phyloP scores from a whole-genome alignment of 352 stramenopile species.

The Blastocystis sp. region DNA sequence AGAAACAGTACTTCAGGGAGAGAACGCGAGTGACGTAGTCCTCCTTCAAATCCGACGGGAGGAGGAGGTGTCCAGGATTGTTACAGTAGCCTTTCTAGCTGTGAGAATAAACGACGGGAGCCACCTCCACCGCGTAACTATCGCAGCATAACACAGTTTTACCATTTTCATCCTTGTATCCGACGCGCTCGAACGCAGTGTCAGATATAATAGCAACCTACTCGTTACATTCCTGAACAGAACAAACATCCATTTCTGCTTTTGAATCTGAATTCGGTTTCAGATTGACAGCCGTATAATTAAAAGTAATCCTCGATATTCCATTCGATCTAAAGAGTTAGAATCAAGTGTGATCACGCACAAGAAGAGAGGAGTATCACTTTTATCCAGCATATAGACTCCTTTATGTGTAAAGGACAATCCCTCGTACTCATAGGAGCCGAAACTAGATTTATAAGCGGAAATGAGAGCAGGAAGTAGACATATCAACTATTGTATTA shows the following conservation, averaged over 20 bases:
- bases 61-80: not conserved
- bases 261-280: slow-evolving; percentile 5
- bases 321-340: not conserved
- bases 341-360: not conserved
- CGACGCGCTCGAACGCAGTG: not conserved
- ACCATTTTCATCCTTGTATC: not conserved
- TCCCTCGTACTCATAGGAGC: slow-evolving; percentile 11
- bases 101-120: not conserved
- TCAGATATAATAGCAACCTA: slow-evolving; percentile 43
- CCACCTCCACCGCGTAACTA: not conserved
- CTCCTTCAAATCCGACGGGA: not conserved
- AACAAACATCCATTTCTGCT: slow-evolving; percentile 16
- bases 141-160: slow-evolving; percentile 15
- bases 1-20: not conserved
- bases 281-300: not conserved
- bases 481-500: slow-evolving; percentile 2
- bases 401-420: slow-evolving; percentile 3
- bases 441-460: slow-evolving; percentile 2
- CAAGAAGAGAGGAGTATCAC: not conserved
- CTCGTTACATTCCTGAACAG: too few species aligned
- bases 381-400: slow-evolving; percentile 47
- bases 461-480: slow-evolving; percentile 27
- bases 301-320: slow-evolving; percentile 8
- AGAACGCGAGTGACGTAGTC: not conserved
- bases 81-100: not conserved